phyloP scores from a whole-genome alignment of 192 early-diverging fungal genomes.

The Coemansia sp. region DNA sequence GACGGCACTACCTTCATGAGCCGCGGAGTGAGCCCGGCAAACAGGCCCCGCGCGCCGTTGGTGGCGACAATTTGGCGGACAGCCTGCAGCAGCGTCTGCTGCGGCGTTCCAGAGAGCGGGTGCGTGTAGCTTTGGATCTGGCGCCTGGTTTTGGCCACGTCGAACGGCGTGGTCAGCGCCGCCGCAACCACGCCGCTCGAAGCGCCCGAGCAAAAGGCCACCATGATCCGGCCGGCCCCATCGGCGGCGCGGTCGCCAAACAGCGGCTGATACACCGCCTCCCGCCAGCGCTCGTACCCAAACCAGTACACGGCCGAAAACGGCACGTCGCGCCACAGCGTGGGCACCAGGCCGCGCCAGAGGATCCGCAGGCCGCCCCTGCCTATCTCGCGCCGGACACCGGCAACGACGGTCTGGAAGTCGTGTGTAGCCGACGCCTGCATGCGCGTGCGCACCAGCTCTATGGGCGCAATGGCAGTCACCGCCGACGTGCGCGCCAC shows the following conservation, averaged over 20 bases:
- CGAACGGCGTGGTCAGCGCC: conserved; percentile 87
- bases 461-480: conserved; percentile 81
- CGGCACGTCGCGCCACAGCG: conserved; percentile 93
- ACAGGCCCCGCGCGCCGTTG: conserved; percentile 34
- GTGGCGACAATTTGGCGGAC: conserved; percentile 40
- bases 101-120: conserved; percentile 10
- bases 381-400: conserved; percentile 62
- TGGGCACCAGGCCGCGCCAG: conserved; percentile 86
- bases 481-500: conserved; percentile 77
- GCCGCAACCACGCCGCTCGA: conserved; percentile 88
- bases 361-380: conserved; percentile 60
- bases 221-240: conserved; percentile 13
- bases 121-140: conserved; percentile 61
- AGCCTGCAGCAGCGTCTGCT: conserved; percentile 20
- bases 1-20: conserved; percentile 85
- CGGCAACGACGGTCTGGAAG: conserved; percentile 58
- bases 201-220: conserved; percentile 81
- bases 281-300: conserved; percentile 79
- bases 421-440: conserved; percentile 69
- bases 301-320: conserved; percentile 97
- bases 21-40: conserved; percentile 65
- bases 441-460: conserved; percentile 89
- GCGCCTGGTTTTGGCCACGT: conserved; percentile 90
- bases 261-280: conserved; percentile 30
- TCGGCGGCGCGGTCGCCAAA: conserved; percentile 6